Conservation (phyloP, 1,284 basidiomycete genomes). For the Cerioporus squamosus region DNA sequence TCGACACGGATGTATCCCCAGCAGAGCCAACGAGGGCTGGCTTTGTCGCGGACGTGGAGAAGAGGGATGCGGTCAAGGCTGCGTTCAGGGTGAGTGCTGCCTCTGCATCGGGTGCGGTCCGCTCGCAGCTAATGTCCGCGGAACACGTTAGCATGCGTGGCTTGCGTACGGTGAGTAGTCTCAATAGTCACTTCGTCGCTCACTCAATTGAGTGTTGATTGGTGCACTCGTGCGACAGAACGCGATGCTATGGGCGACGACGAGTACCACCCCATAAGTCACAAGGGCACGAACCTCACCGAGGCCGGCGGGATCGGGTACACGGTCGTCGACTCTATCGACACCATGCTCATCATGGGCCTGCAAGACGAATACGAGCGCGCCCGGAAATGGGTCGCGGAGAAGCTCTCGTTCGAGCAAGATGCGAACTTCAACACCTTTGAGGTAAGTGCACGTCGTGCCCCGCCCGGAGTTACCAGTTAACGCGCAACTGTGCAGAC, state of each 20-base stretch:
- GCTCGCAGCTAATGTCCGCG: neutral
- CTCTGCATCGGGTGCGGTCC: no score
- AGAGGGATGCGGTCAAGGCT: slow-evolving; percentile 70
- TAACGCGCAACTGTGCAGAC: slow-evolving; percentile 47
- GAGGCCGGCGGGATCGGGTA: slow-evolving; percentile 83
- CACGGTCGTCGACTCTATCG: slow-evolving; percentile 82
- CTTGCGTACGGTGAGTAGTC: slow-evolving; percentile 64
- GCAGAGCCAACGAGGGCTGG: slow-evolving; percentile 23
- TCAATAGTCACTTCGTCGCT: no score
- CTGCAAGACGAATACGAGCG: slow-evolving; percentile 79
- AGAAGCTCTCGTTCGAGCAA: slow-evolving; percentile 75
- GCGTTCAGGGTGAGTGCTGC: slow-evolving; percentile 72
- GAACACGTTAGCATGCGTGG: slow-evolving; percentile 70
- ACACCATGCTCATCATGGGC: slow-evolving; percentile 88
- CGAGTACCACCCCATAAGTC: slow-evolving; percentile 85
- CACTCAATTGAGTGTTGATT: neutral
- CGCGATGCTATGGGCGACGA: slow-evolving; percentile 88
- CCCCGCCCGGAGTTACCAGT: no score
- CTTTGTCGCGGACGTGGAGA: slow-evolving; percentile 60
- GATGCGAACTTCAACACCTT: slow-evolving; percentile 90
- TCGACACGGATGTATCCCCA: slow-evolving; percentile 17
- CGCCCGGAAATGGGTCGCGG: slow-evolving; percentile 80
- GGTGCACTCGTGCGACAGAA: slow-evolving; percentile 53
- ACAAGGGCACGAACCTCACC: slow-evolving; percentile 78
- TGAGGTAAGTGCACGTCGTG: slow-evolving; percentile 62